Evolutionary conservation across 2,329 filamentous ascomycete species (phyloP), one percentile per base, ranked within the genome.

Genomic region (Aspergillus ruber): DNA sequence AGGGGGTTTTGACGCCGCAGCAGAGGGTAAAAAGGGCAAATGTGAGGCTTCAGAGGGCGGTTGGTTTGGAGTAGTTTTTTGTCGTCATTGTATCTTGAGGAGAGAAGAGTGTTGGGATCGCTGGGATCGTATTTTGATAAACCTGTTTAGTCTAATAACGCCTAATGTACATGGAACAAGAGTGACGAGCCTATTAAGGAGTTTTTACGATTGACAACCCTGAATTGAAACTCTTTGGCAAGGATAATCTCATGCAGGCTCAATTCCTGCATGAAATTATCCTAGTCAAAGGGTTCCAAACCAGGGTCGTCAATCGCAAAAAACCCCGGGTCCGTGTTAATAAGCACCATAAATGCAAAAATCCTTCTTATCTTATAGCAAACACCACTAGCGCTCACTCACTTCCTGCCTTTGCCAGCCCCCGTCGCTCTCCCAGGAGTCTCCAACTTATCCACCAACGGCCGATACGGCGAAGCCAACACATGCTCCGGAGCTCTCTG

Each of bases 401-500:
- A 20, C 46, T 67, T 68, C 48, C 66, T 69, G 23, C 58, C 57
- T 55, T 63, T 71, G 56, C 18, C 32, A 18, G 9, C 18, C 13
- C 15, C 21, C 15, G 32, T 35, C 32, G 58, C 59, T 43, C 62
- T 63, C 17, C 54, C 56, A 5, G 67, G 60, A 17, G 56, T 63
- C 13, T 73, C 66, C 45, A 79, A 53, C 36, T 69, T 74, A 60
- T 83, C 81, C 39, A 72, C 69, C 51, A 81, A 77, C 1, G 80
- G 81, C 48, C 77, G 76, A 63, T 82, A 84, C 3, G 81, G 80
- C 35, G 77, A 77, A 1, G 80, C 76, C 21, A 83, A 62, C 2
- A 75, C 59, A 63, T 79, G 72, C 49, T 79, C 75, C 23, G 73
- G 72, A 1, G 71, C 72, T 48, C 69, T 64, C 45, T 59, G 59